Conservation (phyloP, 805 yeast species). For the Yamadazyma insecticola region DNA sequence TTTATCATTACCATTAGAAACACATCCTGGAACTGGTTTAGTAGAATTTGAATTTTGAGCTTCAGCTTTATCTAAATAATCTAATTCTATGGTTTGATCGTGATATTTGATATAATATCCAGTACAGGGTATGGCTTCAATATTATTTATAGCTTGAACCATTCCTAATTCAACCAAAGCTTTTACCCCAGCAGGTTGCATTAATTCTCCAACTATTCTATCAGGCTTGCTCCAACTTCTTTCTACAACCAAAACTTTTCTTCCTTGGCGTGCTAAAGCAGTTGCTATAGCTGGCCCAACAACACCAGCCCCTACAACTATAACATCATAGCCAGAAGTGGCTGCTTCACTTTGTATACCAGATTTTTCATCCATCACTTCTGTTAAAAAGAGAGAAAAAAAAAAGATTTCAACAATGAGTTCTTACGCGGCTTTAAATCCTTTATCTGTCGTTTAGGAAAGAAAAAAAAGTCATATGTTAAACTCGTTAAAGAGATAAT, state of each 20-base stretch:
- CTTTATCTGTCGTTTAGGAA: too few species aligned
- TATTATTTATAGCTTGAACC: slow-evolving; percentile 66
- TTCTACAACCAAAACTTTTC: slow-evolving; percentile 74
- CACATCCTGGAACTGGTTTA: slow-evolving; percentile 51
- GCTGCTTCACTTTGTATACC: too few species aligned
- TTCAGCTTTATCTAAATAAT: slow-evolving; percentile 62
- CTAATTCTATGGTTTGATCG: slow-evolving; percentile 52
- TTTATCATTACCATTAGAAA: slow-evolving; percentile 56
- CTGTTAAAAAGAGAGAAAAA: too few species aligned
- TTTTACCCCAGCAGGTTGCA: slow-evolving; percentile 95
- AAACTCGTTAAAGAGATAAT: too few species aligned
- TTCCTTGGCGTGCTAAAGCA: slow-evolving; percentile 84
- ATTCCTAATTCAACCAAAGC: slow-evolving; percentile 81
- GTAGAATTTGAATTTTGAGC: slow-evolving; percentile 39
- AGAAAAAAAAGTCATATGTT: too few species aligned
- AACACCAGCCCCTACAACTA: slow-evolving; percentile 98
- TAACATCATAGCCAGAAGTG: slow-evolving; percentile 71
- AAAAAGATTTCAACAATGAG: too few species aligned
- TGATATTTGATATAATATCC: slow-evolving; percentile 80
- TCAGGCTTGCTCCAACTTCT: slow-evolving; percentile 92
- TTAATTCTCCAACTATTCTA: slow-evolving; percentile 92
- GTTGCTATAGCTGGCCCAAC: slow-evolving; percentile 93
- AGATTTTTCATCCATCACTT: too few species aligned
- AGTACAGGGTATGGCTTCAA: slow-evolving; percentile 68
- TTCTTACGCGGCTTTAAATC: too few species aligned